Conservation (phyloP, 192 early-diverging fungal genomes). For the Backusella macrospora region DNA sequence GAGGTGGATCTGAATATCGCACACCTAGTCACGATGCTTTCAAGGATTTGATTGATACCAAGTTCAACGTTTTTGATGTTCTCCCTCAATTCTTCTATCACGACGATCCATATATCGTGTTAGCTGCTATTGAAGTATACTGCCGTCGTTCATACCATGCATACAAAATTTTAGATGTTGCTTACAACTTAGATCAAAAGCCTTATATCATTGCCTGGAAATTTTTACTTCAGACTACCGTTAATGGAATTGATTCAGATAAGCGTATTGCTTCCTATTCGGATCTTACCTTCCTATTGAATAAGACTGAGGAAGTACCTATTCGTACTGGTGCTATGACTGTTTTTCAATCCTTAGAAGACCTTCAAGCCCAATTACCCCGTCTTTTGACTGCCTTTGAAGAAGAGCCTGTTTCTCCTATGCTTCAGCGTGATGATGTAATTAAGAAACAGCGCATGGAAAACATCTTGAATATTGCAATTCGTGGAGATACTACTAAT, state of each 20-base stretch:
- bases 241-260: constrained; percentile 46
- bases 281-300: constrained; percentile 77
- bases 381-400: constrained; percentile 63
- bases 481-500: constrained; percentile 66
- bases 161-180: constrained; percentile 89
- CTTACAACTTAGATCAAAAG: constrained; percentile 64
- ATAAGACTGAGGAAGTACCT: constrained; percentile 69
- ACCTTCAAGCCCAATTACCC: constrained; percentile 65
- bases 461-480: constrained; percentile 86
- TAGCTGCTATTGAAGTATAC: constrained; percentile 95
- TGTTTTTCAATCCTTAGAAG: constrained; percentile 66
- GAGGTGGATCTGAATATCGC: constrained; percentile 67
- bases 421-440: constrained; percentile 17
- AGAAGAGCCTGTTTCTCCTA: constrained; percentile 34
- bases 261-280: constrained; percentile 79
- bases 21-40: constrained; percentile 77
- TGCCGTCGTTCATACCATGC: constrained; percentile 97
- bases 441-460: constrained; percentile 50
- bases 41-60: constrained; percentile 87
- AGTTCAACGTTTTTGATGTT: constrained; percentile 95
- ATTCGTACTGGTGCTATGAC: constrained; percentile 86
- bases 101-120: constrained; percentile 68
- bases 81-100: constrained; percentile 94
- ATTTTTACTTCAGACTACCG: constrained; percentile 61
- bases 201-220: constrained; percentile 80